Evolutionary conservation across 1,284 basidiomycete species (phyloP).

Genomic region (Paramarasmius palmivorus): DNA sequence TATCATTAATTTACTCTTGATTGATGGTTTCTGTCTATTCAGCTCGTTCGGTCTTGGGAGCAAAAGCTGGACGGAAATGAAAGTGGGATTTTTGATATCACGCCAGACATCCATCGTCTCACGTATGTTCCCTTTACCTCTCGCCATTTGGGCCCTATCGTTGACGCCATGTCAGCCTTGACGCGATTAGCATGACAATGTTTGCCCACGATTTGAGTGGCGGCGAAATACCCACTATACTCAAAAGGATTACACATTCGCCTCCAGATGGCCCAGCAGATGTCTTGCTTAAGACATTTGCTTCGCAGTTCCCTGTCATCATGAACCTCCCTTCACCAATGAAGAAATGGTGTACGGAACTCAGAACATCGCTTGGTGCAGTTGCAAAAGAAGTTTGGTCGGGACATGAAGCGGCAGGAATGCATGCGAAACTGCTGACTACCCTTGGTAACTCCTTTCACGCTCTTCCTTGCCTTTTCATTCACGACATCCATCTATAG

Average conservation of each 20-base stretch:
- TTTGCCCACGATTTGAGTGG: constrained; percentile 2
- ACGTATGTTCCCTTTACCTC: neutral
- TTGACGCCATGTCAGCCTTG: neutral
- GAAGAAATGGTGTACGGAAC: neutral
- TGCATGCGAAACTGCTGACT: constrained; percentile 5
- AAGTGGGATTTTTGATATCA: neutral
- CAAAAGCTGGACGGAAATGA: constrained; percentile 1
- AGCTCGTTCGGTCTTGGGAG: constrained; percentile 14
- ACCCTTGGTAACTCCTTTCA: neutral
- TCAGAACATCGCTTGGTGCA: neutral
- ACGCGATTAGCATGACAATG: constrained; percentile 9
- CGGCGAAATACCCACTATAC: neutral
- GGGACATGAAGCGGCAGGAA: neutral
- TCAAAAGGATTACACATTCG: neutral
- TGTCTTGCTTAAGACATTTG: constrained; percentile 1
- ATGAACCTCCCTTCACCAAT: constrained; percentile 4
- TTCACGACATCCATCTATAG: neutral
- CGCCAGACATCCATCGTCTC: neutral
- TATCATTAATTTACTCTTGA: neutral
- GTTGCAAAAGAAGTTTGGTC: constrained; percentile 4
- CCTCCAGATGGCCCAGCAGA: neutral
- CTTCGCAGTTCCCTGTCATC: neutral
- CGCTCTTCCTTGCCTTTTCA: neutral
- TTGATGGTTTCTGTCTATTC: neutral
- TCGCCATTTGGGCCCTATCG: neutral